Evolutionary conservation across 2,329 filamentous ascomycete genomes (phyloP).

Genomic region (Colletotrichum lentis): DNA sequence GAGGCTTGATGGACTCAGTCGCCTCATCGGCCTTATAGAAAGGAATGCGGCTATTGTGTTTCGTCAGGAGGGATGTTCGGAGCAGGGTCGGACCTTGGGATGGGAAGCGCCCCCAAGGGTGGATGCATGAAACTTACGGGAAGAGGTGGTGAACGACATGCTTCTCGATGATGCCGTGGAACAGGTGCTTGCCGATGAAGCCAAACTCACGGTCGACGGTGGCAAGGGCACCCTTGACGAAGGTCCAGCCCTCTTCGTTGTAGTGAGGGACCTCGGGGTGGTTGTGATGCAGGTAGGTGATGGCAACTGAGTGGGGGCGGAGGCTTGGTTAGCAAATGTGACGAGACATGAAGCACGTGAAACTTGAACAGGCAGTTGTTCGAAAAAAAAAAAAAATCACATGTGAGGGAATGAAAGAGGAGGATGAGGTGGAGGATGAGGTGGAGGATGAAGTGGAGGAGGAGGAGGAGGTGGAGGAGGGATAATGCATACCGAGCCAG

Average conservation of each 20-base stretch:
- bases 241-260: slow-evolving; percentile 65
- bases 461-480: neutral
- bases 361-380: neutral
- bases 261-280: slow-evolving; percentile 64
- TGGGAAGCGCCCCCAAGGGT: too few species aligned
- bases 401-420: too few species aligned
- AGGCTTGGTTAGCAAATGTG: neutral
- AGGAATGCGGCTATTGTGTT: slow-evolving; percentile 56
- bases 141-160: slow-evolving; percentile 70
- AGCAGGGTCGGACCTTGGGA: too few species aligned
- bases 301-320: slow-evolving; percentile 63
- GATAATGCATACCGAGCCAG: slow-evolving; percentile 65
- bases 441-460: too few species aligned
- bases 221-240: slow-evolving; percentile 65
- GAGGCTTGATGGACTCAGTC: slow-evolving; percentile 62
- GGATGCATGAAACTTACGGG: slow-evolving; percentile 50
- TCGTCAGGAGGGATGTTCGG: slow-evolving; percentile 11
- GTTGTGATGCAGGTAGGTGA: slow-evolving; percentile 79
- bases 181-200: slow-evolving; percentile 67
- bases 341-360: neutral
- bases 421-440: neutral
- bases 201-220: slow-evolving; percentile 71
- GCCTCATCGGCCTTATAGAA: slow-evolving; percentile 69
- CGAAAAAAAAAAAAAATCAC: too few species aligned
- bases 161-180: slow-evolving; percentile 68